Conservation (phyloP, 495 filamentous ascomycete genomes). For the Penicillium arizonense region DNA sequence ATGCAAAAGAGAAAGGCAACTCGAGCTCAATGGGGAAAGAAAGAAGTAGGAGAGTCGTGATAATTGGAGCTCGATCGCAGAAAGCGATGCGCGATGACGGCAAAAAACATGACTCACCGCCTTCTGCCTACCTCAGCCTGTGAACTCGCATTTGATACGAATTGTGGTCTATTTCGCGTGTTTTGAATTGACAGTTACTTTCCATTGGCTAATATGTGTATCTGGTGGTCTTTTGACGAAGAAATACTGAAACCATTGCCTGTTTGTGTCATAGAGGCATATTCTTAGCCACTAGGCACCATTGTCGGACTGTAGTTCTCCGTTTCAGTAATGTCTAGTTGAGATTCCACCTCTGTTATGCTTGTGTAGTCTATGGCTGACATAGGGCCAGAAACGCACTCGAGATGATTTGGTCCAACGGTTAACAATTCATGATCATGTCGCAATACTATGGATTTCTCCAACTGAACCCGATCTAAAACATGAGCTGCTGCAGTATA, state of each 20-base stretch:
- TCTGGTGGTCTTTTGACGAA: neutral
- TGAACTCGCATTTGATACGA: too few species aligned
- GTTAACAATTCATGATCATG: too few species aligned
- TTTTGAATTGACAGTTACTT: too few species aligned
- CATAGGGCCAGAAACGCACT: too few species aligned
- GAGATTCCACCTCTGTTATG: neutral
- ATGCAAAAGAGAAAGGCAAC: slow-evolving; percentile 1
- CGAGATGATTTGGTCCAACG: too few species aligned
- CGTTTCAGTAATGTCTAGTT: neutral
- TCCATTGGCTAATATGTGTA: neutral
- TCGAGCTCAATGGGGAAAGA: slow-evolving; percentile 1
- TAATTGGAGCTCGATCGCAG: slow-evolving; percentile 7
- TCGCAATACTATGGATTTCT: too few species aligned
- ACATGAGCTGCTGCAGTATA: too few species aligned
- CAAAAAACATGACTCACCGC: slow-evolving; percentile 8
- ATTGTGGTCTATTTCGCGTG: too few species aligned
- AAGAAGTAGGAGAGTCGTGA: neutral
- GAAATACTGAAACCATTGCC: too few species aligned
- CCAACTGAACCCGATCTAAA: too few species aligned
- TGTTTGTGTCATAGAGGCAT: too few species aligned
- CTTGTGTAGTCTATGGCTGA: too few species aligned
- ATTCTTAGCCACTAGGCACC: neutral
- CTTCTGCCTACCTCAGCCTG: neutral
- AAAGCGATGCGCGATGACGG: slow-evolving; percentile 8
- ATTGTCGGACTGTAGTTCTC: slow-evolving; percentile 2